Conservation (phyloP, 805 yeast species). For the Candida silvicultrix region DNA sequence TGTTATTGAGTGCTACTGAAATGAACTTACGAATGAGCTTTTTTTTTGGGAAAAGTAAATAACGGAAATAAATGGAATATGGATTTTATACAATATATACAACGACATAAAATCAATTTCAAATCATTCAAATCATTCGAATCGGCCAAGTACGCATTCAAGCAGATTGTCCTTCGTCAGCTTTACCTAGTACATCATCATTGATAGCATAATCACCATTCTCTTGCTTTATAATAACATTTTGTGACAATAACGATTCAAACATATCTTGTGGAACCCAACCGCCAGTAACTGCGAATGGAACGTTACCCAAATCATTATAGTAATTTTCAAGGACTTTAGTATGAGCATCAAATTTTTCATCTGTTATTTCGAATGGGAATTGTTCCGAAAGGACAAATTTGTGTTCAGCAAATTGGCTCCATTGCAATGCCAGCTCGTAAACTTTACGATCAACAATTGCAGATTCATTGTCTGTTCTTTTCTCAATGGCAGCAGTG, state of each 20-base stretch:
- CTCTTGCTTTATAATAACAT: slow-evolving; percentile 55
- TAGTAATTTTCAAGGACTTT: slow-evolving; percentile 61
- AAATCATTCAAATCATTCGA: neutral
- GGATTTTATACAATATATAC: neutral
- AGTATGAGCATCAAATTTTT: slow-evolving; percentile 52
- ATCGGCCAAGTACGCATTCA: too few relatives aligned
- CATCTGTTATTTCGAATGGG: slow-evolving; percentile 59
- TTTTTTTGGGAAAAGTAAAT: too few relatives aligned
- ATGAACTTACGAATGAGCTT: too few relatives aligned
- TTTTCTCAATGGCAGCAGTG: slow-evolving; percentile 51
- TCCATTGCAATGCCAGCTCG: slow-evolving; percentile 67
- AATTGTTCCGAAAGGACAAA: slow-evolving; percentile 43
- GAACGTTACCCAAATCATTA: slow-evolving; percentile 57
- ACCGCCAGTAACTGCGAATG: slow-evolving; percentile 87
- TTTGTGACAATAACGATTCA: slow-evolving; percentile 58
- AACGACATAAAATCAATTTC: neutral
- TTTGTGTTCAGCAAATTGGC: slow-evolving; percentile 50
- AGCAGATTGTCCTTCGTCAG: neutral
- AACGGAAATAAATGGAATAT: neutral
- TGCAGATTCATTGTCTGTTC: slow-evolving; percentile 49
- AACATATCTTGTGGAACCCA: slow-evolving; percentile 97
- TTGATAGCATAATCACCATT: slow-evolving; percentile 44
- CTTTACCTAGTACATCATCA: slow-evolving; percentile 7
- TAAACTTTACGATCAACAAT: slow-evolving; percentile 61
- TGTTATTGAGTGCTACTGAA: neutral